Conservation (phyloP, 441 rosid genomes). For the Croton laevigatus region DNA sequence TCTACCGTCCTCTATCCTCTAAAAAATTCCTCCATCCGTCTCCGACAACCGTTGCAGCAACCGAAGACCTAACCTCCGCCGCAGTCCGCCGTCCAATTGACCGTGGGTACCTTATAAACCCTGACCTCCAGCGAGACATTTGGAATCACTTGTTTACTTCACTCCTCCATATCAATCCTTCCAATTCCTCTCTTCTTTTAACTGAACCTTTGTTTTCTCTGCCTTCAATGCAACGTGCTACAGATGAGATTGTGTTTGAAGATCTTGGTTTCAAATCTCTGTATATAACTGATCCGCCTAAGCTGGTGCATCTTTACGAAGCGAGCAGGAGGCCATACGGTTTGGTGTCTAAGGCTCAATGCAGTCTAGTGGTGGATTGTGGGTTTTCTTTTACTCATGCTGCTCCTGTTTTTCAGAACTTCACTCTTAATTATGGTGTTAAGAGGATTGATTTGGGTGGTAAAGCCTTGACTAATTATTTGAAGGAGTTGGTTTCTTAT, state of each 20-base stretch:
- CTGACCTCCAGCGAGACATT: conserved; percentile 84
- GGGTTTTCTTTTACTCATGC: conserved; percentile 96
- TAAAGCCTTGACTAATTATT: conserved; percentile 85
- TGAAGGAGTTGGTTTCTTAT: conserved; percentile 86
- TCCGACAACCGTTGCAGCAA: conserved; percentile 30
- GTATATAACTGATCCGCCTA: conserved; percentile 63
- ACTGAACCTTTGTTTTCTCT: conserved; percentile 73
- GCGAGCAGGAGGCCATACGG: conserved; percentile 58
- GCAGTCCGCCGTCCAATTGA: conserved; percentile 90
- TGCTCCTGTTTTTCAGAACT: conserved; percentile 79
- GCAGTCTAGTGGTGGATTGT: conserved; percentile 82
- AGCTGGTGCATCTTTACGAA: conserved; percentile 80
- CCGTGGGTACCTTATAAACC: conserved; percentile 89
- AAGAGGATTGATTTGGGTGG: conserved; percentile 93
- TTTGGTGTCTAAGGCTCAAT: conserved; percentile 56
- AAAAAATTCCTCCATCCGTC: conserved; percentile 64
- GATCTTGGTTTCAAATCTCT: conserved; percentile 73
- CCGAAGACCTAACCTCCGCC: conserved; percentile 84
- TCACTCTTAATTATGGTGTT: conserved; percentile 60
- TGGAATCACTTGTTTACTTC: conserved; percentile 75
- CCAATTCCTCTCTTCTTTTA: conserved; percentile 62
- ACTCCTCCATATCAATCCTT: conserved; percentile 53
- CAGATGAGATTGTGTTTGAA: conserved; percentile 86
- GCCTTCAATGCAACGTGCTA: conserved; percentile 70
- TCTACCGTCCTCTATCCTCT: conserved; percentile 76